Conservation (phyloP, 345 rosid genomes). For the Salix koriyanagi region DNA sequence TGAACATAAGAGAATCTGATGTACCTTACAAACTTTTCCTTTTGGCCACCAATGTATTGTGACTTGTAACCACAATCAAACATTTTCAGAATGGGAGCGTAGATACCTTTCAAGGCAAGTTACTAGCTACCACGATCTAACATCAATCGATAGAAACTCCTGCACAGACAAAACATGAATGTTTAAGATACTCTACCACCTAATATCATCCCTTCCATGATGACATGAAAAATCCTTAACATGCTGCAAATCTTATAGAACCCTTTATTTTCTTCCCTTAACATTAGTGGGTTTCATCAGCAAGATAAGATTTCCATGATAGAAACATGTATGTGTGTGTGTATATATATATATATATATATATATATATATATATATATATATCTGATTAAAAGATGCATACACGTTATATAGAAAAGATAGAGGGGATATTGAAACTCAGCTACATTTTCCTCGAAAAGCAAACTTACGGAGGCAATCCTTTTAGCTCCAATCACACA, state of each 20-base stretch:
- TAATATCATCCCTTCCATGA: background rate
- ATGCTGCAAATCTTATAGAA: background rate
- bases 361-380: background rate
- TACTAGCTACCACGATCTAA: background rate
- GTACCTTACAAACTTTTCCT: slow-evolving; percentile 74
- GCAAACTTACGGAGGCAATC: background rate
- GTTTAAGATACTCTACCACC: background rate
- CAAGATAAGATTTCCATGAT: background rate
- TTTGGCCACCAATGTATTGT: slow-evolving; percentile 68
- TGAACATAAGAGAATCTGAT: background rate
- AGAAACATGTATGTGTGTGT: background rate
- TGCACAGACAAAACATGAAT: background rate
- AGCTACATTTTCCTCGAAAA: background rate
- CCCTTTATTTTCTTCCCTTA: background rate
- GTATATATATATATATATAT: background rate
- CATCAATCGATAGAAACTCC: background rate
- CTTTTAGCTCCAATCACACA: background rate
- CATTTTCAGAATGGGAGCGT: slow-evolving; percentile 38
- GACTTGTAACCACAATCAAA: slow-evolving; percentile 69
- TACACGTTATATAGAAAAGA: background rate
- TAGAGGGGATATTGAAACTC: background rate
- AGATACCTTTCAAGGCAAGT: slow-evolving; percentile 6
- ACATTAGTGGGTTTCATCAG: background rate
- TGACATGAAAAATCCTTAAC: background rate
- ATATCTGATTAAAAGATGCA: background rate